These are phyloP conservation scores for Fonsecaea nubica DNA, from an alignment of 2,329 filamentous ascomycete genomes.

Conservation along the genomic window DNA sequence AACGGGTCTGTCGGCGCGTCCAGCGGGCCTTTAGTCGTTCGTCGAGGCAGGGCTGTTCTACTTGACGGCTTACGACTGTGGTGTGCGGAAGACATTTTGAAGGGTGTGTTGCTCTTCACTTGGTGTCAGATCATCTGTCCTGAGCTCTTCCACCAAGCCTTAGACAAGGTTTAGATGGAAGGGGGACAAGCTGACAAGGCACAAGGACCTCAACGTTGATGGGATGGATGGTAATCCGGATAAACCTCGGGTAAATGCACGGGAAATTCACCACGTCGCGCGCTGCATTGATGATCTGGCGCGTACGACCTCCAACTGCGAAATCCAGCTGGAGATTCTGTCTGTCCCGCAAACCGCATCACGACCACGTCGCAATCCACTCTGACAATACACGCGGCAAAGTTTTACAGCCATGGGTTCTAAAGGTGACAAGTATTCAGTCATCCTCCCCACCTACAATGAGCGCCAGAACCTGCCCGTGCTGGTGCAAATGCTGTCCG, in stretches of 20 bases:
- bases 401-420: constrained; percentile 44
- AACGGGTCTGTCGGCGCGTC: constrained; percentile 74
- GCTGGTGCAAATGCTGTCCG: constrained; percentile 90
- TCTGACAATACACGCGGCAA: not conserved
- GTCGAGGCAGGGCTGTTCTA: constrained; percentile 58
- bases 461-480: constrained; percentile 97
- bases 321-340: constrained; percentile 1
- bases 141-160: not conserved
- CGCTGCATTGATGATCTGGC: constrained; percentile 18
- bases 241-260: constrained; percentile 11
- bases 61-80: constrained; percentile 36
- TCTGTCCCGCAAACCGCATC: not conserved
- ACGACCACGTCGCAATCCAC: constrained; percentile 1
- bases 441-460: constrained; percentile 98
- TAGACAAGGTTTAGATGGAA: not conserved
- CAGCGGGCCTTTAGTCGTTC: constrained; percentile 78
- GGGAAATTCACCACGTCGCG: not conserved
- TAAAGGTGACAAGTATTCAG: constrained; percentile 79
- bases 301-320: constrained; percentile 6
- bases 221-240: not conserved
- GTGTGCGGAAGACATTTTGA: constrained; percentile 21
- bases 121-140: not conserved
- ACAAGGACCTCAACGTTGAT: not conserved
- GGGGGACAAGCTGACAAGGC: not conserved
- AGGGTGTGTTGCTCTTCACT: not conserved